Conservation (phyloP, 805 yeast genomes). For the Saturnispora hagleri region DNA sequence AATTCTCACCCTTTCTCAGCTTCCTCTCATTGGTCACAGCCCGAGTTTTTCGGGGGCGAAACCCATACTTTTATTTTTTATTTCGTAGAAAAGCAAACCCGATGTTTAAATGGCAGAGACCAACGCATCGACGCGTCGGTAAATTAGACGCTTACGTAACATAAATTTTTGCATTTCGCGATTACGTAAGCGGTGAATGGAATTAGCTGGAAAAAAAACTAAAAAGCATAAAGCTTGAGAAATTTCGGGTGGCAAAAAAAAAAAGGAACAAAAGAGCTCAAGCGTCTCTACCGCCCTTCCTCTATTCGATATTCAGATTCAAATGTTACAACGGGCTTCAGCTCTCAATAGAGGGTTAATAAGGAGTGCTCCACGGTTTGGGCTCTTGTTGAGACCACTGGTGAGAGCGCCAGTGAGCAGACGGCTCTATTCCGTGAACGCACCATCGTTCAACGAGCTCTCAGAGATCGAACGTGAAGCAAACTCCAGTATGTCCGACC, state of each 20-base stretch:
- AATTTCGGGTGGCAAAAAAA: background rate
- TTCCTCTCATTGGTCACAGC: background rate
- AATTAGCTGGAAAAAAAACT: background rate
- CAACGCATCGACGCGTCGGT: background rate
- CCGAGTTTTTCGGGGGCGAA: background rate
- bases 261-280: background rate
- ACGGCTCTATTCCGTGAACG: slow-evolving; percentile 10
- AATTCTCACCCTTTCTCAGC: background rate
- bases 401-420: background rate
- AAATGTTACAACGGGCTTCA: background rate
- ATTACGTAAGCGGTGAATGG: background rate
- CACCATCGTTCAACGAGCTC: slow-evolving; percentile 27
- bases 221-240: background rate
- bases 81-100: background rate
- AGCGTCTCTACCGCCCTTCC: background rate
- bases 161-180: background rate
- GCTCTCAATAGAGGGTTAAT: background rate
- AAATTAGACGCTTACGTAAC: background rate
- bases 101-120: background rate
- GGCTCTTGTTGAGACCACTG: background rate
- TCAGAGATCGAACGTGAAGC: slow-evolving; percentile 79
- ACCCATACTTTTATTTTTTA: too few relatives aligned
- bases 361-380: background rate
- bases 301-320: background rate
- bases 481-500: slow-evolving; percentile 59